Conservation (phyloP, 495 filamentous ascomycete genomes). For the Aspergillus hancockii region DNA sequence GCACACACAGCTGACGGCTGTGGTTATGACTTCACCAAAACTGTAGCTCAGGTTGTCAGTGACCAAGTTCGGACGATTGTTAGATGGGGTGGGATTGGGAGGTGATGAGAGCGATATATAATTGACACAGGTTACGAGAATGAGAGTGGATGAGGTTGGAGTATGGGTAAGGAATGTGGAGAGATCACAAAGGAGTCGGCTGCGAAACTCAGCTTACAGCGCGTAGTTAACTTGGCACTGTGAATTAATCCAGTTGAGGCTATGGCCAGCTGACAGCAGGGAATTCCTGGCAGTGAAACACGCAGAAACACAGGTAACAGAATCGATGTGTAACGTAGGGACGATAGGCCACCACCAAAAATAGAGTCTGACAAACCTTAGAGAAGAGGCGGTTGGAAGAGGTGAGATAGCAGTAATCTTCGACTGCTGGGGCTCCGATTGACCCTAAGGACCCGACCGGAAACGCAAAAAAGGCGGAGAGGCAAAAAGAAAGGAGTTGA, state of each 20-base stretch:
- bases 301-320: neutral
- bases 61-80: constrained; percentile 1
- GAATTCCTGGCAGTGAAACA: constrained; percentile 6
- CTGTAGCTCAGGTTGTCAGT: constrained; percentile 3
- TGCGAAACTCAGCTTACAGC: constrained; percentile 17
- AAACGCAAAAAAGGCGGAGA: constrained; percentile 31
- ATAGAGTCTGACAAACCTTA: constrained; percentile 8
- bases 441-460: constrained; percentile 26
- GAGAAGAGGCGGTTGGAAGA: neutral
- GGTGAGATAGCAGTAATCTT: constrained; percentile 32
- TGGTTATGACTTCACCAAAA: constrained; percentile 20
- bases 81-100: constrained; percentile 1
- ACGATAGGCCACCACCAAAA: constrained; percentile 1
- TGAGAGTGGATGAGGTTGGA: neutral
- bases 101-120: constrained; percentile 10
- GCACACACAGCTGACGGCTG: constrained; percentile 43
- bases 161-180: neutral
- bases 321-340: constrained; percentile 1
- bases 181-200: neutral
- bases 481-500: constrained; percentile 23
- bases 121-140: constrained; percentile 10
- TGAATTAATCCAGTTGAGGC: constrained; percentile 16
- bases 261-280: constrained; percentile 4
- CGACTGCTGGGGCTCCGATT: constrained; percentile 18
- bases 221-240: constrained; percentile 16